These are phyloP conservation scores for Vigna mungo DNA, from an alignment of 306 rosid species.

Conservation along the genomic window DNA sequence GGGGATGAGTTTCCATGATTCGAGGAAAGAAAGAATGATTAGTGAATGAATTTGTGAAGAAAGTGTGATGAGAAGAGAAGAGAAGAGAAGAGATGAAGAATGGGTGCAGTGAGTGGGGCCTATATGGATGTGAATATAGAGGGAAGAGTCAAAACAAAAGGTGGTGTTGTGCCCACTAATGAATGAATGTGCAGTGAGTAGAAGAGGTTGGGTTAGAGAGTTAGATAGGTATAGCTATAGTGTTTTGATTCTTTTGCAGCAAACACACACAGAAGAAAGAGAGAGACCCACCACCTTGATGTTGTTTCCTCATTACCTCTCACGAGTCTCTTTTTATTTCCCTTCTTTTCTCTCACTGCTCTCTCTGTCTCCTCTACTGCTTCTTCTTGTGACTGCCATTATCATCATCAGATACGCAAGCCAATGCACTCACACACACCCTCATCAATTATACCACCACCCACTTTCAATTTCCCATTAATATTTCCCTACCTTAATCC, in stretches of 20 bases:
- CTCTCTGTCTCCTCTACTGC: slow-evolving; percentile 39
- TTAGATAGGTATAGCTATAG: background rate
- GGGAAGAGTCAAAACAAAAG: slow-evolving; percentile 31
- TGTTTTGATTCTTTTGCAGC: slow-evolving; percentile 56
- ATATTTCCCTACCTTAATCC: slow-evolving; percentile 44
- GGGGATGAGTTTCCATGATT: background rate
- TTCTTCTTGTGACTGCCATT: slow-evolving; percentile 63
- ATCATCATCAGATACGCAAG: slow-evolving; percentile 55
- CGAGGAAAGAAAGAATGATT: background rate
- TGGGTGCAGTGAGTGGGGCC: slow-evolving; percentile 39
- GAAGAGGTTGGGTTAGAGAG: slow-evolving; percentile 46
- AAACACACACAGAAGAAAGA: slow-evolving; percentile 33
- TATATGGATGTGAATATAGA: background rate
- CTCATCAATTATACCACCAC: slow-evolving; percentile 63
- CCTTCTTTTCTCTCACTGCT: slow-evolving; percentile 21
- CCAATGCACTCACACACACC: slow-evolving; percentile 42
- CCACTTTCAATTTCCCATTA: slow-evolving; percentile 61
- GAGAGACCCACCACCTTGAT: slow-evolving; percentile 55
- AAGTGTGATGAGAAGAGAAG: slow-evolving; percentile 7
- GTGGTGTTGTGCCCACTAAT: slow-evolving; percentile 51
- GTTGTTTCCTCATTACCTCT: slow-evolving; percentile 51
- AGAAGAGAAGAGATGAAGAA: background rate
- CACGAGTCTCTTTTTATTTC: slow-evolving; percentile 5
- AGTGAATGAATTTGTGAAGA: slow-evolving; percentile 28
- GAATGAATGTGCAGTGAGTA: slow-evolving; percentile 43